A percentile compares a stretch with the other conserved stretches of the same genome.
Conservation (phyloP, 495 filamentous ascomycete genomes). For the Annulohypoxylon nitens region DNA sequence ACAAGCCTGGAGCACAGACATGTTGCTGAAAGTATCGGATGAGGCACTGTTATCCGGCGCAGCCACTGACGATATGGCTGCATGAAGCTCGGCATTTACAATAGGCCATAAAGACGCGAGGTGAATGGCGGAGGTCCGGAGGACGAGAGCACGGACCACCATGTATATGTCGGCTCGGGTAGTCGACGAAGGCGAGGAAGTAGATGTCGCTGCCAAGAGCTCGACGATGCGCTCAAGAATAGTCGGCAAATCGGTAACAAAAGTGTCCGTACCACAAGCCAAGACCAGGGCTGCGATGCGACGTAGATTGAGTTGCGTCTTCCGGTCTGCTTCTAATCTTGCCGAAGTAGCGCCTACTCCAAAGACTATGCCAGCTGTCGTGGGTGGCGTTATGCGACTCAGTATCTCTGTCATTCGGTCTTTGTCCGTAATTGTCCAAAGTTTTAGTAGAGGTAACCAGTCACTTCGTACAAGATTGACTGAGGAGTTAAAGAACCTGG, state of each 20-base stretch:
- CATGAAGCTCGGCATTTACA: constrained; percentile 87
- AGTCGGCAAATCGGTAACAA: constrained; percentile 76
- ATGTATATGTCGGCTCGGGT: constrained; percentile 92
- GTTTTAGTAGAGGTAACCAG: constrained; percentile 86
- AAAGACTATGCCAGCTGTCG: constrained; percentile 97
- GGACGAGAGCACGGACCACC: constrained; percentile 82
- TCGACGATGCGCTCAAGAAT: constrained; percentile 89
- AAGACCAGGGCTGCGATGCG: constrained; percentile 82
- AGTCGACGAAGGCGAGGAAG: constrained; percentile 90
- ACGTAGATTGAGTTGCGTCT: constrained; percentile 90
- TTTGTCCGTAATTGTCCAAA: constrained; percentile 87
- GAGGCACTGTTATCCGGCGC: constrained; percentile 71
- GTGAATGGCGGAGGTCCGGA: constrained; percentile 81
- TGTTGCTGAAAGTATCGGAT: constrained; percentile 79
- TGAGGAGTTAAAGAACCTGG: constrained; percentile 81
- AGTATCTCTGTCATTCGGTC: constrained; percentile 88
- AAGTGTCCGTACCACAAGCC: constrained; percentile 79
- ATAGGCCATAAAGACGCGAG: constrained; percentile 89
- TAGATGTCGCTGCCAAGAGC: constrained; percentile 84
- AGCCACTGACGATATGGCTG: constrained; percentile 81
- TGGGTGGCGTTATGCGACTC: constrained; percentile 81
- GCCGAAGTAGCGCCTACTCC: constrained; percentile 96
- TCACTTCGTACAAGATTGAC: constrained; percentile 72
- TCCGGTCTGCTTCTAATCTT: constrained; percentile 92
- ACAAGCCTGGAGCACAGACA: constrained; percentile 85